Percentiles rank a stretch among this genome's conserved stretches.
Evolutionary conservation across 148 eudicot genomes (phyloP).

Genomic region (Cornus florida): DNA sequence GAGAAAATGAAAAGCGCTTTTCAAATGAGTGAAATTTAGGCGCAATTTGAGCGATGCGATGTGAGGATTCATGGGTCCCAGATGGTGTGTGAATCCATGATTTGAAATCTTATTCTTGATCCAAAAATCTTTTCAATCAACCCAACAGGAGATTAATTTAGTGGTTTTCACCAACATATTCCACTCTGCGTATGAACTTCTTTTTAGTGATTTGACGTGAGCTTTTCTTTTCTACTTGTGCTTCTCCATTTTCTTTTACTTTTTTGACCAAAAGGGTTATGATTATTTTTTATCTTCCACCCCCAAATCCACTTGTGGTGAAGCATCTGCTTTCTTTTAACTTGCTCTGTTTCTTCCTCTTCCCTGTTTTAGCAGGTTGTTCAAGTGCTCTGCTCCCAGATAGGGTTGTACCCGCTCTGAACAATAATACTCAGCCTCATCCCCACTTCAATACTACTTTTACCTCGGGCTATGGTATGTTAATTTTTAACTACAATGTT

Average conservation of each 20-base stretch:
- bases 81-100: not conserved
- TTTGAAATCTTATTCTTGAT: not conserved
- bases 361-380: slow-evolving; percentile 19
- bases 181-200: no score
- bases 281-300: no score
- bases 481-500: no score
- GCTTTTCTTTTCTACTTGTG: not conserved
- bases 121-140: not conserved
- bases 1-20: no score
- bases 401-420: slow-evolving; percentile 35
- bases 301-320: not conserved
- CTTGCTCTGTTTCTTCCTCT: not conserved
- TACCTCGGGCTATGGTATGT: not conserved
- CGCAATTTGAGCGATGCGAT: no score
- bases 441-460: not conserved
- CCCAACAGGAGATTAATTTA: not conserved
- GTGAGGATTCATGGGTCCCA: no score
- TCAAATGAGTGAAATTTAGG: no score
- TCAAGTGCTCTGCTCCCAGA: slow-evolving; percentile 36
- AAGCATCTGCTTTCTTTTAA: not conserved
- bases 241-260: no score
- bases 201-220: not conserved
- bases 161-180: no score
- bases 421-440: slow-evolving; percentile 19
- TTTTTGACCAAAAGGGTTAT: not conserved